A percentile compares a stretch with the other conserved stretches of the same genome.
Evolutionary conservation across 2,329 filamentous ascomycete genomes (phyloP).

Genomic region (Aspergillus awamori): DNA sequence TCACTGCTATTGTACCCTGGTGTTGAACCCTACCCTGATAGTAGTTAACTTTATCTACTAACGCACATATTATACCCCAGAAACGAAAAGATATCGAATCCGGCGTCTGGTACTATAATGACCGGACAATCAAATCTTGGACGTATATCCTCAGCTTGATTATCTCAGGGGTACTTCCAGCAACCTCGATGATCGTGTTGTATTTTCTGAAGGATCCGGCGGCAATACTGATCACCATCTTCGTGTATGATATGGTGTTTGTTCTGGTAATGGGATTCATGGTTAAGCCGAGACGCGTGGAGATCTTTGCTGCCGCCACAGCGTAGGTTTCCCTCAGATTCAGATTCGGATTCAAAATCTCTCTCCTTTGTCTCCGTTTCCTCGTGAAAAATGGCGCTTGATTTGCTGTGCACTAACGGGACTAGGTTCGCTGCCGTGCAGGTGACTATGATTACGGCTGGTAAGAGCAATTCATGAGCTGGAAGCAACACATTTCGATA

Average conservation of each 20-base stretch:
- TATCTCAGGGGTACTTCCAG: conserved; percentile 1
- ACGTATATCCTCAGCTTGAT: neutral
- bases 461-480: too few species aligned
- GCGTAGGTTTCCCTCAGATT: neutral
- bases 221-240: conserved; percentile 1
- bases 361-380: neutral
- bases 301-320: conserved; percentile 4
- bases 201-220: neutral
- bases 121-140: neutral
- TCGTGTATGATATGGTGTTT: conserved; percentile 7
- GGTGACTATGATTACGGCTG: too few species aligned
- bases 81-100: neutral
- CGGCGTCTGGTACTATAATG: neutral
- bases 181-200: neutral
- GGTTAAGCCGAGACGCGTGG: conserved; percentile 3
- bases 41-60: too few species aligned
- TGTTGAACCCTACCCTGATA: neutral
- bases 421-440: too few species aligned
- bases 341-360: too few species aligned
- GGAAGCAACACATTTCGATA: too few species aligned
- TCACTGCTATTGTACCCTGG: neutral
- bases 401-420: too few species aligned
- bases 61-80: neutral
- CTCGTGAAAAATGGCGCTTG: neutral
- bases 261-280: conserved; percentile 3